Conservation (phyloP, 2,329 filamentous ascomycete species). For the Tolypocladium cylindrosporum region DNA sequence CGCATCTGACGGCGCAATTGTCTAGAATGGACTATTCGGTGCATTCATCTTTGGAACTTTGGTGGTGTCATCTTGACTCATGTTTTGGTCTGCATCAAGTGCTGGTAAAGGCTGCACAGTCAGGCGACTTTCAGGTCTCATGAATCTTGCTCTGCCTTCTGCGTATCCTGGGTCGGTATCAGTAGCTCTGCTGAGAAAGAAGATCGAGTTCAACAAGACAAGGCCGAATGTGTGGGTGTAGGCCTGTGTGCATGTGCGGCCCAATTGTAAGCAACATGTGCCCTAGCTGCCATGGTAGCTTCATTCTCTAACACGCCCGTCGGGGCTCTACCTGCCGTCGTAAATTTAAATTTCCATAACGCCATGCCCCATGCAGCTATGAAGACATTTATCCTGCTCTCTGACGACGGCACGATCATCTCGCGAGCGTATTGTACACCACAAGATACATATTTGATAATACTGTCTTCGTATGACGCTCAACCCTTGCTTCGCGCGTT, state of each 20-base stretch:
- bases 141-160: not conserved
- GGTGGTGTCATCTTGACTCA: not conserved
- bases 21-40: slow-evolving; percentile 1
- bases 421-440: not conserved
- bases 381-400: slow-evolving; percentile 3
- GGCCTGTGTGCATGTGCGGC: not conserved
- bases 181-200: not conserved
- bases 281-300: slow-evolving; percentile 8
- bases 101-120: not conserved
- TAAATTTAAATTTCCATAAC: slow-evolving; percentile 27
- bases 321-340: slow-evolving; percentile 17
- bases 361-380: slow-evolving; percentile 26
- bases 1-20: slow-evolving; percentile 5
- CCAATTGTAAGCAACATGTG: not conserved
- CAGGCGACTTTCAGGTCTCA: not conserved
- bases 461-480: slow-evolving; percentile 5
- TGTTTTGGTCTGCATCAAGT: not conserved
- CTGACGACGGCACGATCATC: not conserved
- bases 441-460: not conserved
- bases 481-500: slow-evolving; percentile 73
- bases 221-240: not conserved
- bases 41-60: not conserved
- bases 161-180: not conserved
- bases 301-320: slow-evolving; percentile 8
- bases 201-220: not conserved